Evolutionary conservation across 1,284 basidiomycete species (phyloP), one percentile per base, ranked within the genome.

Genomic region (Lentinus polychrous): DNA sequence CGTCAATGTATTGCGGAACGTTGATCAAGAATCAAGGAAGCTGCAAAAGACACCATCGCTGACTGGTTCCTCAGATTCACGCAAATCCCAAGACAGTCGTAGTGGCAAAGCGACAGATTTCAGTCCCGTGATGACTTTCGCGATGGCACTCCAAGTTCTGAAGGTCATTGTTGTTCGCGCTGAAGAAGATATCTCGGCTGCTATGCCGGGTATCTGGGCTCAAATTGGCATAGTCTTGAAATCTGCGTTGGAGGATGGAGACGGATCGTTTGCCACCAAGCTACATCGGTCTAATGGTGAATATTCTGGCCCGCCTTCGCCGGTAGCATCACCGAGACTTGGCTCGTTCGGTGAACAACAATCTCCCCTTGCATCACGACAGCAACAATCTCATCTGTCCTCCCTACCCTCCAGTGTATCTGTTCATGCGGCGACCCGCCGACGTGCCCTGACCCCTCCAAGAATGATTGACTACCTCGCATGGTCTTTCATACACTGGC

Each of bases 401-500:
- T 51, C 62, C 20, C 50, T 55, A 7, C 58, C 62, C 0, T 62
- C 64, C 12, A 56, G 47, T 24, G 3, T 49, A 24, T 55, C 53
- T 36, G 49, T 52, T 38, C 54, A 53, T 52, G 27, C 27, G 10
- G 27, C 27, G 4, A 43, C 55, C 42, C 46, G 44, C 52, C n/a
- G 56, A 55, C 23, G 56, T 55, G 18, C 45, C 23, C 59, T 49
- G 60, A 64, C 57, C 43, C 63, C 51, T 60, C 82, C 82, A 2
- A 71, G 82, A 24, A 66, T 83, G 32, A 69, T 87, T 3, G 88
- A 91, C 61, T 89, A 87, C 60, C 69, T 81, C 32, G 70, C 83
- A 23, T 91, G 86, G 86, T 87, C 84, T 0, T 60, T 83, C 23
- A 68, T 87, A 36, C 84, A 90, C 57, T 73, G 87, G 46, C 60